Conservation (phyloP, 345 rosid species). For the Toxicodendron radicans region DNA sequence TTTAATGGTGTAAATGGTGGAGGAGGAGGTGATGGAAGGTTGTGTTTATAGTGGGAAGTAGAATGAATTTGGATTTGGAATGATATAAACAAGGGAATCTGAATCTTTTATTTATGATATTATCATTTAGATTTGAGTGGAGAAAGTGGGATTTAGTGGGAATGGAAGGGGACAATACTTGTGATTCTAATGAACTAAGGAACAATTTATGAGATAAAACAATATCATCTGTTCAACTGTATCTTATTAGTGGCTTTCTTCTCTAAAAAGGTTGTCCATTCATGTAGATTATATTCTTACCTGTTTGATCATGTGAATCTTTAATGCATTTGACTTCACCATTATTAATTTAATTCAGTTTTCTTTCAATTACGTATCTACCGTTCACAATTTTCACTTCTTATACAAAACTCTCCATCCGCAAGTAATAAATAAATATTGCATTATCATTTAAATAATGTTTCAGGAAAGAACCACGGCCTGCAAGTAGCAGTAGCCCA, state of each 20-base stretch:
- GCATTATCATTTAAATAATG: too few species aligned
- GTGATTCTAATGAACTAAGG: neutral
- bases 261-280: neutral
- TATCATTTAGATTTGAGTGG: slow-evolving; percentile 2
- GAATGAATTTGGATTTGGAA: neutral
- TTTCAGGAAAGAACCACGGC: too few species aligned
- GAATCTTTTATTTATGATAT: neutral
- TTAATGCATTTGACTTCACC: neutral
- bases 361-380: too few species aligned
- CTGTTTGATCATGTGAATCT: neutral
- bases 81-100: neutral
- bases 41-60: slow-evolving; percentile 3
- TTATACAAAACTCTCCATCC: too few species aligned
- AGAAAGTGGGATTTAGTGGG: slow-evolving; percentile 1
- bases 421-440: too few species aligned
- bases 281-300: neutral
- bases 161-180: neutral
- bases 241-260: neutral
- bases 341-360: too few species aligned
- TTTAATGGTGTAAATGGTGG: neutral
- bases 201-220: slow-evolving; percentile 5
- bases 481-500: neutral
- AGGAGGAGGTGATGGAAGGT: neutral
- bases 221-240: neutral
- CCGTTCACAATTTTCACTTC: too few species aligned